Percentiles rank a stretch among this genome's conserved stretches.
These are phyloP conservation scores for Hypoxylon rickii DNA, from an alignment of 495 filamentous ascomycete species.

Conservation along the genomic window DNA sequence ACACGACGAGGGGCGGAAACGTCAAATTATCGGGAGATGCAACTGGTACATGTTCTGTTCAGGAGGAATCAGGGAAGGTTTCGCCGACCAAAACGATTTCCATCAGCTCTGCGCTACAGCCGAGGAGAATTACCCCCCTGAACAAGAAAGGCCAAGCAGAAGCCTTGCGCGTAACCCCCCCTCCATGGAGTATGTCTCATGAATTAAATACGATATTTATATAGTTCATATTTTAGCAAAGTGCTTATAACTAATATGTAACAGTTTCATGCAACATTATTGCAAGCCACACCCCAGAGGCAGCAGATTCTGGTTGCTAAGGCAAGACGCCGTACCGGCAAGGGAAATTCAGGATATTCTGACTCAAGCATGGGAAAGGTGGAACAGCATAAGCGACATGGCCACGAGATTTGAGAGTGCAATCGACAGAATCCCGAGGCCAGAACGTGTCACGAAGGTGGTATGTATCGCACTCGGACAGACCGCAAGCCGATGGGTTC, in stretches of 20 bases:
- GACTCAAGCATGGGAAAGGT: conserved; percentile 6
- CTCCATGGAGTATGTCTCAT: conserved; percentile 9
- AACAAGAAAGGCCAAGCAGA: conserved; percentile 13
- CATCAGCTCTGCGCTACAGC: not conserved
- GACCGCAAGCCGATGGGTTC: not conserved
- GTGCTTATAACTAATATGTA: not conserved
- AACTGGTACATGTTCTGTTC: conserved; percentile 30
- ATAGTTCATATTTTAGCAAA: not conserved
- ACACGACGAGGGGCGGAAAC: not conserved
- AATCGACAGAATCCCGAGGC: conserved; percentile 13
- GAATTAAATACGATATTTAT: not conserved
- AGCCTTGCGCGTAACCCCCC: conserved; percentile 2
- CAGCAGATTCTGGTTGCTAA: not conserved
- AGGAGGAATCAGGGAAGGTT: not conserved
- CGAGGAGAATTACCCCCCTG: not conserved
- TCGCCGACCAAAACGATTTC: not conserved
- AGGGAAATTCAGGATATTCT: conserved; percentile 7
- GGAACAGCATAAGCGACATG: conserved; percentile 5
- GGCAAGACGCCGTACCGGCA: not conserved
- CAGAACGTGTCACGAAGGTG: conserved; percentile 15
- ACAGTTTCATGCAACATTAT: conserved; percentile 16
- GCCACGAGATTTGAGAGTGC: conserved; percentile 6
- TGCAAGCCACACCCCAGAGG: not conserved
- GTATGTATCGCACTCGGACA: conserved; percentile 19
- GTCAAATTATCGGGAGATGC: conserved; percentile 17